Evolutionary conservation across 2,329 filamentous ascomycete species (phyloP), one percentile per base, ranked within the genome.

Genomic region (Anthostomella pinea): DNA sequence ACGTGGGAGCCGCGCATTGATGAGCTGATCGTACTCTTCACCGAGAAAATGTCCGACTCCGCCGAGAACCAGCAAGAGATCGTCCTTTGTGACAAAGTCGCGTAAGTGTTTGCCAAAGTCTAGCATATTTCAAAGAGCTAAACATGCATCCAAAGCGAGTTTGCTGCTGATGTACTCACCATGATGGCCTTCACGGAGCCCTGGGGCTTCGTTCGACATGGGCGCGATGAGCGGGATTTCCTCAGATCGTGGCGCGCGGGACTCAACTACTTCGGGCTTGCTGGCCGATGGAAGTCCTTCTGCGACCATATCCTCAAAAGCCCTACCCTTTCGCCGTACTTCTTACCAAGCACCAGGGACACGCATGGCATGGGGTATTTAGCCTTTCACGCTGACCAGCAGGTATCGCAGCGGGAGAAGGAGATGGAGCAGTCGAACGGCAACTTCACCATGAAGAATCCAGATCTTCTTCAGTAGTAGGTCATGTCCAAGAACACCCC

Each of bases 111-210:
- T 13, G 6, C 25, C 25, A 14, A 8, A 11, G 21, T 22, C 21
- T 7, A 22, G 7, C 11, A 7, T 7, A 22, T 22, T 7, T 22
- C 21, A 22, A n/a, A 9, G 4, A 14, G 11, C 7, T 27, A 6
- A 27, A 11, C 13, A n/a, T 6, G 25, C 1, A 8, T 21, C 7
- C 14, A 15, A 16, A 53, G 51, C 13, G 56, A 66, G 38, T 67
- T 65, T 40, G 62, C 64, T 3, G 62, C 63, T 4, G 65, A 68
- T 30, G 59, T 66, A 25, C 63, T 68, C 56, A 62, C 59, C 6
- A 60, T 62, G 53, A 52, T 68, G 7, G 55, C 54, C 2, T 68
- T 68, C 39, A 52, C 47, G 4, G 30, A 56, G 3, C 51, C 63
- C 3, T 67, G 63, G 52, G 64, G 64, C 1, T 63, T 63, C 33